Base-by-base conservation (phyloP, 768 basidiomycete species). In the Crassisporium funariophilum region DNA sequence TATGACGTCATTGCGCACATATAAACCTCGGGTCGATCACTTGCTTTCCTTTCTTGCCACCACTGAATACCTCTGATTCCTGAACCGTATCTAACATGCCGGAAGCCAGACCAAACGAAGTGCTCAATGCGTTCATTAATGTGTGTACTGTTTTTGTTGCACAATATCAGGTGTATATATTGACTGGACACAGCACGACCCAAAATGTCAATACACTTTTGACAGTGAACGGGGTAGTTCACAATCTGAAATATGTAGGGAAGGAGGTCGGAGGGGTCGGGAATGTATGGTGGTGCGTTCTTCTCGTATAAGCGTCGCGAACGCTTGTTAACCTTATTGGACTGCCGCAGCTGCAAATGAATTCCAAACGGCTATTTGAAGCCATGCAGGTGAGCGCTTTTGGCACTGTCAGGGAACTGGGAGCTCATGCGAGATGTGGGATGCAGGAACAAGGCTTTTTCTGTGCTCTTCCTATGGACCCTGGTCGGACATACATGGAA, bases 401-500 rank as follows among this genome's bases (percentile, higher is more conserved):
- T 21, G 6, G n/a, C 15, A 23, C 8, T 5, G 24, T 12, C 4
- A 13, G 20, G 17, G n/a, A 7, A 24, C 16, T 47, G 4, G 2
- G 19, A 35, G 7, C 7, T 34, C 12, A 31, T 38, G 35, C 17
- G 35, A 16, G 12, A 37, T 20, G n/a, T n/a, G n/a, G n/a, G 23
- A 23, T 34, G 23, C 47, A 88, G 85, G 73, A 76, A 10, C 70
- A 77, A 41, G 84, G 82, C 11, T 86, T 88, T 64, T 88, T 79
- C 63, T 88, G 84, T 60, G 76, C 81, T 2, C 62, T 85, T 36
- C 83, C 85, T 11, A 80, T 80, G 59, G 81, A 89, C 58, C 86
- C 84, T 5, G 61, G 68, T 44, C 75, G 72, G 62, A 84, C 83
- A 17, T 69, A 88, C 53, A 84, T 88, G 69, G 78, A 84, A 54